Percentiles rank a stretch among this genome's conserved stretches.
Evolutionary conservation across 257 asterid genomes (phyloP).

Genomic region (Schizonepeta tenuifolia): DNA sequence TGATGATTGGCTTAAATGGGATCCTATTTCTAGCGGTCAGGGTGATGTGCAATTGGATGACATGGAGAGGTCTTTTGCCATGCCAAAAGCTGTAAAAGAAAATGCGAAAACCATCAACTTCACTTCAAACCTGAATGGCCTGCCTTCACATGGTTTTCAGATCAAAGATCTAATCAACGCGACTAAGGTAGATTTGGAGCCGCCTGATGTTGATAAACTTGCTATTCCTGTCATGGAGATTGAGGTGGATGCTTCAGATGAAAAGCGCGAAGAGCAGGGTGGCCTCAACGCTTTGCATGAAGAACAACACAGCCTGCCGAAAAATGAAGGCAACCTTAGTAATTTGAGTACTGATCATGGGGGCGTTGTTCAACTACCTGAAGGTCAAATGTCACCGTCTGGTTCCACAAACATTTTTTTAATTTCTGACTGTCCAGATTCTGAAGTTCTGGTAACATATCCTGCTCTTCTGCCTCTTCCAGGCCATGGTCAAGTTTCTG

Average conservation of each 20-base stretch:
- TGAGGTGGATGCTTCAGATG: conserved; percentile 42
- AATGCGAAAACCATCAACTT: conserved; percentile 56
- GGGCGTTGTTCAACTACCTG: conserved; percentile 17
- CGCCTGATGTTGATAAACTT: conserved; percentile 32
- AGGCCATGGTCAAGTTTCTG: conserved; percentile 34
- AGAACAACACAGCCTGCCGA: conserved; percentile 16
- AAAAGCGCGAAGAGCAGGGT: conserved; percentile 41
- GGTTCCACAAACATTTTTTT: conserved; percentile 10
- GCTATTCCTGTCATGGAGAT: conserved; percentile 37
- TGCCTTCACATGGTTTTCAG: conserved; percentile 73
- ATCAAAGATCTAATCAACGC: conserved; percentile 51
- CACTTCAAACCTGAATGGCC: conserved; percentile 55
- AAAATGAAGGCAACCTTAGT: conserved; percentile 18
- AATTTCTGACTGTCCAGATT: conserved; percentile 11
- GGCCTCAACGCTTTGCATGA: conserved; percentile 28
- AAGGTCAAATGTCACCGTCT: conserved; percentile 26
- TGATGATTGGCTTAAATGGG: conserved; percentile 87
- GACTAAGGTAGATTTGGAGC: conserved; percentile 31
- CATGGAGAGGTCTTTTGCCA: conserved; percentile 71
- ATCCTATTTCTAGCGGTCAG: conserved; percentile 94
- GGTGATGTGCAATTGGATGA: conserved; percentile 88
- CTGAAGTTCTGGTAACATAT: conserved; percentile 29
- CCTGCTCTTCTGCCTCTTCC: conserved; percentile 27
- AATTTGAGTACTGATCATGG: conserved; percentile 29
- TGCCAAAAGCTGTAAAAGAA: conserved; percentile 42